Percentiles rank a stretch among this genome's conserved stretches.
These are phyloP conservation scores for Melanogaster broomeanus DNA, from an alignment of 768 basidiomycete species.

Conservation along the genomic window DNA sequence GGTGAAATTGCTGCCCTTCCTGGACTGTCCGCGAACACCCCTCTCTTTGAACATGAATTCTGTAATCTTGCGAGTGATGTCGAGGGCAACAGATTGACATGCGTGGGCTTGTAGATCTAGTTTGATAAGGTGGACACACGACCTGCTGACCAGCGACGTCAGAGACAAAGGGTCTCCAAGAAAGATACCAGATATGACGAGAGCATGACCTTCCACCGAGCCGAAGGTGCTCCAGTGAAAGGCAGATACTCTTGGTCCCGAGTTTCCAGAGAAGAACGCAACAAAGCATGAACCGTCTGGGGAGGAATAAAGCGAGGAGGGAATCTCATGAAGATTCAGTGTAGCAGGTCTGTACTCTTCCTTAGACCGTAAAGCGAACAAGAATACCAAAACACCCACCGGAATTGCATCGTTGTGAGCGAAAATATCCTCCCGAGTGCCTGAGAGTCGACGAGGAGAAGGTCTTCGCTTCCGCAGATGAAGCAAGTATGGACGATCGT, in stretches of 20 bases:
- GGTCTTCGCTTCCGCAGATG: slow-evolving; percentile 46
- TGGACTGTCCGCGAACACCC: slow-evolving; percentile 19
- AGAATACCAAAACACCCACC: slow-evolving; percentile 28
- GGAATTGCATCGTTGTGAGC: slow-evolving; percentile 46
- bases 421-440: slow-evolving; percentile 47
- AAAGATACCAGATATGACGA: slow-evolving; percentile 31
- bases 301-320: slow-evolving; percentile 37
- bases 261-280: slow-evolving; percentile 20
- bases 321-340: slow-evolving; percentile 33
- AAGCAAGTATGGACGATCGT: slow-evolving; percentile 40
- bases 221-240: slow-evolving; percentile 59
- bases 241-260: slow-evolving; percentile 26
- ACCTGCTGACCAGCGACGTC: slow-evolving; percentile 45
- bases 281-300: slow-evolving; percentile 53
- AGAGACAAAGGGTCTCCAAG: slow-evolving; percentile 26
- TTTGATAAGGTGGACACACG: slow-evolving; percentile 41
- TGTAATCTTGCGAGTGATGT: slow-evolving; percentile 53
- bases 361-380: not conserved
- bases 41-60: slow-evolving; percentile 53
- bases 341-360: slow-evolving; percentile 39
- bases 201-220: slow-evolving; percentile 38
- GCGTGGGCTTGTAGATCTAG: slow-evolving; percentile 31
- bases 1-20: slow-evolving; percentile 18
- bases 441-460: slow-evolving; percentile 44
- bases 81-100: slow-evolving; percentile 43